These are phyloP conservation scores for Saxophila tyrrhenica DNA, from an alignment of 495 filamentous ascomycete species.

Conservation along the genomic window DNA sequence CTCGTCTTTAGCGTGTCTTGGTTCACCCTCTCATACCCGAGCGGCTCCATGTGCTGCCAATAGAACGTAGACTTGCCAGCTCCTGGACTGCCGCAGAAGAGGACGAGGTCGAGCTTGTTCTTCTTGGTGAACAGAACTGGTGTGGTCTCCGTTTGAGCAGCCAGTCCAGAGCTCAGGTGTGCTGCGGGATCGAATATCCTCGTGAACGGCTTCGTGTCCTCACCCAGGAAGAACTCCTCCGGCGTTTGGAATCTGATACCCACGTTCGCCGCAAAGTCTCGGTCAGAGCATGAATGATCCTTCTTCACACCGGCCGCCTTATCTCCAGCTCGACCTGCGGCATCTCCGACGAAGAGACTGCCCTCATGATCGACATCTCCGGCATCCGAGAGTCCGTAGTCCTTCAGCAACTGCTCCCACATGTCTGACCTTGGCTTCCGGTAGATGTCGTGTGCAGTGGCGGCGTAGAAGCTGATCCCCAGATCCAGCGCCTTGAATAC, in stretches of 20 bases:
- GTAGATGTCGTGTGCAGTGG: constrained; percentile 65
- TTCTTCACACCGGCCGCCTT: constrained; percentile 29
- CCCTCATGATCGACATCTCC: constrained; percentile 50
- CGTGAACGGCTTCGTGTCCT: constrained; percentile 47
- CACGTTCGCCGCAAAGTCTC: constrained; percentile 71
- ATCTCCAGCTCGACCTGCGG: constrained; percentile 46
- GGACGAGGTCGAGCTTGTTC: constrained; percentile 59
- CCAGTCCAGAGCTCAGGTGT: constrained; percentile 33
- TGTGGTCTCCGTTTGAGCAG: constrained; percentile 23
- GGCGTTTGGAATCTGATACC: constrained; percentile 73
- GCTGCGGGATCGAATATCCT: constrained; percentile 55
- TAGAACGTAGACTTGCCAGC: constrained; percentile 89
- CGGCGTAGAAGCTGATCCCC: constrained; percentile 72
- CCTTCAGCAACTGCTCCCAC: constrained; percentile 73
- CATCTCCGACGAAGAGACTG: constrained; percentile 87
- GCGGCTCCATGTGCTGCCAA: constrained; percentile 62
- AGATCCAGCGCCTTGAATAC: constrained; percentile 63
- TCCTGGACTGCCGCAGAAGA: constrained; percentile 80
- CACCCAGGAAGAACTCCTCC: constrained; percentile 76
- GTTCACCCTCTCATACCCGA: constrained; percentile 77
- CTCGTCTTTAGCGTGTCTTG: constrained; percentile 81
- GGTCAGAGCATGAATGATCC: constrained; percentile 65
- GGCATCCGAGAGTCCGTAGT: constrained; percentile 53
- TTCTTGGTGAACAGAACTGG: constrained; percentile 46
- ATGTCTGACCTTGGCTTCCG: constrained; percentile 83